Base-by-base conservation (phyloP, 306 rosid genomes). In the Cercis canadensis region DNA sequence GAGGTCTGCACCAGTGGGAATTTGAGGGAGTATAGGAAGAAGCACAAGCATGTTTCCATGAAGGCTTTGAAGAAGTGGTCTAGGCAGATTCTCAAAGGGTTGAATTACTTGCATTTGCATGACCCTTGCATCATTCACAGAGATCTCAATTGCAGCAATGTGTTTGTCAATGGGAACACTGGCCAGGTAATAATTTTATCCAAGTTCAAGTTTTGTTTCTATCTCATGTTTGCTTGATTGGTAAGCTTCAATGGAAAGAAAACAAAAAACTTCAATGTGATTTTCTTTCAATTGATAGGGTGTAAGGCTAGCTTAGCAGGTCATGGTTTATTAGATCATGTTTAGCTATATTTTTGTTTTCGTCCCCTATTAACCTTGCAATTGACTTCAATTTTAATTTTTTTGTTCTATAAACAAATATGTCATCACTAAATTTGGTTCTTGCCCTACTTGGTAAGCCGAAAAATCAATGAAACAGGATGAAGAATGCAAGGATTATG, bases 111-210 rank as follows among this genome's bases (percentile, higher is more conserved):
- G 95, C 99, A 94, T 73, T 72, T 75, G 4, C 87, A 83, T 56
- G 91, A 90, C 6, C 97, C 98, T 50, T 92, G 98, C 65, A 86
- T 90, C 57, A 92, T 92, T 51, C 98, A 92, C n/a, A 89, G 99
- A 69, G 99, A 94, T 82, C 92, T 94, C 79, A 94, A 94, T 54
- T 94, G 99, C 76, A 94, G 96, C 69, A 94, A 94, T 55, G 86
- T 94, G 14, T 94, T 94, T 75, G 96, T 94, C 75, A 94, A 94
- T 81, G 99, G 97, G 15, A 85, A 90, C 76, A 77, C 62, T 75
- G 97, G 97, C 71, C 92, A 92, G 98, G 96, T 92, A 79, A 43
- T 32, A 0, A 49, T 51, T n/a, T 43, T 34, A 0, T 52, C 57
- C 37, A 12, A 19, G 11, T 66, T 41, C 21, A 44, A 6, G 8